These are phyloP conservation scores for Penicillium vulpinum DNA, from an alignment of 2,329 filamentous ascomycete genomes.

Conservation along the genomic window DNA sequence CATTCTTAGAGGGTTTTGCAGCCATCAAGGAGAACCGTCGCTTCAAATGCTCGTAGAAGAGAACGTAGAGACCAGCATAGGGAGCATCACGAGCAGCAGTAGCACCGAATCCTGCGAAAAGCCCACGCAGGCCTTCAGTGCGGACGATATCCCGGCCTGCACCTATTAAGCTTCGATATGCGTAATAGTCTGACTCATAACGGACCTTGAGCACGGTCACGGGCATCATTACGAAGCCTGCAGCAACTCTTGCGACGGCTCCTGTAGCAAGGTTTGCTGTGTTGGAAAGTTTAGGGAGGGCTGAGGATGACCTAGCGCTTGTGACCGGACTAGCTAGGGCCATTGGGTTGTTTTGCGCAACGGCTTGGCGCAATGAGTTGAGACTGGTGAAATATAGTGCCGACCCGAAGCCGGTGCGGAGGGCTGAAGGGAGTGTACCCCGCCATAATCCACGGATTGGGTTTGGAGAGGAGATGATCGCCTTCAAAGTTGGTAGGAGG, in stretches of 20 bases:
- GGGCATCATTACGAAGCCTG: slow-evolving; percentile 91
- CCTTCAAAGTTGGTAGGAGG: slow-evolving; percentile 66
- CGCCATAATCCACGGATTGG: slow-evolving; percentile 81
- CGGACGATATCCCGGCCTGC: slow-evolving; percentile 74
- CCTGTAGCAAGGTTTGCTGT: slow-evolving; percentile 83
- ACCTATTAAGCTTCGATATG: slow-evolving; percentile 72
- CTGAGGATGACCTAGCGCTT: slow-evolving; percentile 59
- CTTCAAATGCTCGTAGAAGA: slow-evolving; percentile 75
- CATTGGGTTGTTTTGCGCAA: slow-evolving; percentile 49
- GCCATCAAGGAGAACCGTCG: slow-evolving; percentile 33
- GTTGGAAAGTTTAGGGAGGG: slow-evolving; percentile 78
- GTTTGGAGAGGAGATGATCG: slow-evolving; percentile 65
- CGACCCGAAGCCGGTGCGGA: slow-evolving; percentile 88
- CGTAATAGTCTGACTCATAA: slow-evolving; percentile 85
- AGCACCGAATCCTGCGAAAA: slow-evolving; percentile 91
- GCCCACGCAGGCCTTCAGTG: slow-evolving; percentile 73
- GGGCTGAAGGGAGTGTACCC: slow-evolving; percentile 86
- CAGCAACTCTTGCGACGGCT: slow-evolving; percentile 77
- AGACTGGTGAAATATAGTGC: slow-evolving; percentile 92
- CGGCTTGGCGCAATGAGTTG: slow-evolving; percentile 74
- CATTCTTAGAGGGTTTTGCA: slow-evolving; percentile 9
- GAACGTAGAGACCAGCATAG: slow-evolving; percentile 90
- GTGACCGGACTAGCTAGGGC: slow-evolving; percentile 37
- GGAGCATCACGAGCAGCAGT: slow-evolving; percentile 94
- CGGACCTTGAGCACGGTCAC: slow-evolving; percentile 95